Conservation (phyloP, 2,329 filamentous ascomycete species). For the Pseudogymnoascus sp. region DNA sequence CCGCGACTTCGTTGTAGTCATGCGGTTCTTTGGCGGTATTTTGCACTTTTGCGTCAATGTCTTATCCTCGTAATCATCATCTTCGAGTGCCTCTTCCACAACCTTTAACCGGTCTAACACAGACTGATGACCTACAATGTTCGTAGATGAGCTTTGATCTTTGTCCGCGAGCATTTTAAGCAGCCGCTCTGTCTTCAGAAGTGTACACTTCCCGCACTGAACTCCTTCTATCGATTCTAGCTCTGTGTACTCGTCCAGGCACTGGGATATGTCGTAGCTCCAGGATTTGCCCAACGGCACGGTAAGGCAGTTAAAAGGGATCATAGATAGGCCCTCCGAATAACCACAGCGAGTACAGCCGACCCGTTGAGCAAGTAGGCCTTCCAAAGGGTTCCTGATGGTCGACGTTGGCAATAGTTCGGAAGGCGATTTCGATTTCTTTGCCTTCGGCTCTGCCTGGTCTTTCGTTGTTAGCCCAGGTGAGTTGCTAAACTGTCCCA, state of each 20-base stretch:
- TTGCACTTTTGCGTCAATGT: slow-evolving; percentile 57
- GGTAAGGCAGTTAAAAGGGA: slow-evolving; percentile 89
- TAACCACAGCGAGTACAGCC: slow-evolving; percentile 80
- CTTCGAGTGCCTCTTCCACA: slow-evolving; percentile 64
- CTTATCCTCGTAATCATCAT: slow-evolving; percentile 71
- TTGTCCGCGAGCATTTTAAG: slow-evolving; percentile 40
- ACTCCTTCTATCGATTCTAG: slow-evolving; percentile 84
- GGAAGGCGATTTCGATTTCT: background rate
- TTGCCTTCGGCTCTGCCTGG: background rate
- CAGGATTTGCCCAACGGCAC: slow-evolving; percentile 65
- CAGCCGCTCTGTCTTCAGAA: slow-evolving; percentile 50
- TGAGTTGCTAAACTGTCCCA: slow-evolving; percentile 22
- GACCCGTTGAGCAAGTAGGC: slow-evolving; percentile 78
- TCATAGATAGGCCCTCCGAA: slow-evolving; percentile 81
- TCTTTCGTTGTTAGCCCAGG: slow-evolving; percentile 9
- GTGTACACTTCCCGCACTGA: slow-evolving; percentile 84
- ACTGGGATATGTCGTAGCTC: slow-evolving; percentile 65
- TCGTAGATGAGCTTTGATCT: slow-evolving; percentile 12
- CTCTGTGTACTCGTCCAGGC: slow-evolving; percentile 75
- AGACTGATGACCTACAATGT: slow-evolving; percentile 24
- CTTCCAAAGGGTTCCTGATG: slow-evolving; percentile 73
- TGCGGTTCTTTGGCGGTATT: slow-evolving; percentile 59
- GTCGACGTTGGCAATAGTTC: slow-evolving; percentile 16
- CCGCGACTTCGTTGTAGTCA: slow-evolving; percentile 77
- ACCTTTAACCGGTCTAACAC: slow-evolving; percentile 50